Percentiles rank a stretch among this genome's conserved stretches.
These are phyloP conservation scores for Jamesozyma lodderae DNA, from an alignment of 805 yeast species.

Conservation along the genomic window DNA sequence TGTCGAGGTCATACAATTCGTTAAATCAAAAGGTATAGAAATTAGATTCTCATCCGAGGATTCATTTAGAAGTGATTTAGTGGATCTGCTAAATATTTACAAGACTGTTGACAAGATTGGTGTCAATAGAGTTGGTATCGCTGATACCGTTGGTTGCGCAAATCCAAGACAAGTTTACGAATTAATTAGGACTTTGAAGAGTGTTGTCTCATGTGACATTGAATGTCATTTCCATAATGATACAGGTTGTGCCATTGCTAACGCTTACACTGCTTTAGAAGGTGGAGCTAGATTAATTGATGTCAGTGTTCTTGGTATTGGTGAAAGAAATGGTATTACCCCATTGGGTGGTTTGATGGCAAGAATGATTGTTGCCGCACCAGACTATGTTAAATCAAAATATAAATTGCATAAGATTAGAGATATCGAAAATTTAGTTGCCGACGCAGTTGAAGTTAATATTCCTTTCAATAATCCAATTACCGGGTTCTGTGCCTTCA, in stretches of 20 bases:
- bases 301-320: conserved; percentile 93
- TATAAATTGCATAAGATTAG: conserved; percentile 93
- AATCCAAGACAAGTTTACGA: conserved; percentile 98
- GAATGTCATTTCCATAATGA: conserved; percentile 99
- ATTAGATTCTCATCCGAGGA: conserved; percentile 96
- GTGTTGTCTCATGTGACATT: conserved; percentile 92
- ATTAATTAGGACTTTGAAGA: conserved; percentile 83
- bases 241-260: conserved; percentile 98
- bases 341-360: conserved; percentile 98
- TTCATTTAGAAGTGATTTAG: conserved; percentile 93
- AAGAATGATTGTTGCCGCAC: conserved; percentile 96
- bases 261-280: conserved; percentile 95
- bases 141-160: conserved; percentile 98
- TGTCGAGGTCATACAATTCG: conserved; percentile 92
- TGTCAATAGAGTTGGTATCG: conserved; percentile 97
- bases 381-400: conserved; percentile 89
- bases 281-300: conserved; percentile 95
- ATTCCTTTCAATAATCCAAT: conserved; percentile 97
- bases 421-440: conserved; percentile 91
- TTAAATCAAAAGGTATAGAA: conserved; percentile 93
- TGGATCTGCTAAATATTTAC: conserved; percentile 88
- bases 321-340: conserved; percentile 98
- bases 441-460: conserved; percentile 94
- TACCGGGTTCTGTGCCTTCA: conserved; percentile 98
- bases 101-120: conserved; percentile 96